Evolutionary conservation across 2,329 filamentous ascomycete genomes (phyloP).

Genomic region (Cytospora piceae): DNA sequence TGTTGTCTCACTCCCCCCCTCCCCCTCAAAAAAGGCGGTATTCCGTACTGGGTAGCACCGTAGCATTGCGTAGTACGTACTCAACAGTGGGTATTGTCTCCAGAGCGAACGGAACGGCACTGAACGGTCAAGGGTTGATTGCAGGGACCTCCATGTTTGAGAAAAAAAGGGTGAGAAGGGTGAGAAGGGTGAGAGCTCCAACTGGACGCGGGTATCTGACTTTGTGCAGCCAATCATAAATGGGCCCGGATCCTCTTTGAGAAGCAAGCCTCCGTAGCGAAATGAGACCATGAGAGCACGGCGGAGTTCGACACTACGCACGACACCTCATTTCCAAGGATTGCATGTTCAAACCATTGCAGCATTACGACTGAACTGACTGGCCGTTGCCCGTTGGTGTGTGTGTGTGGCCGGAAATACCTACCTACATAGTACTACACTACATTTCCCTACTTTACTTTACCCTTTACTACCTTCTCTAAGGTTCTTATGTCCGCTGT

Average conservation of each 20-base stretch:
- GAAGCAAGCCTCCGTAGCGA: slow-evolving; percentile 8
- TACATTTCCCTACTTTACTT: neutral
- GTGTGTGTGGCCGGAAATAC: neutral
- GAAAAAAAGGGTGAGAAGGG: neutral
- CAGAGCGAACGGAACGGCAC: slow-evolving; percentile 1
- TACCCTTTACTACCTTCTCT: neutral
- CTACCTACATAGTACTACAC: neutral
- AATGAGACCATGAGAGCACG: slow-evolving; percentile 1
- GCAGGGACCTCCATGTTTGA: neutral
- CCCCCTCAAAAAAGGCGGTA: neutral
- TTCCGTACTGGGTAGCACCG: neutral
- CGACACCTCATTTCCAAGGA: slow-evolving; percentile 2
- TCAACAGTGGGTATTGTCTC: neutral
- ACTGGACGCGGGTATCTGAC: slow-evolving; percentile 3
- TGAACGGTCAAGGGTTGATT: neutral
- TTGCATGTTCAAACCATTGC: neutral
- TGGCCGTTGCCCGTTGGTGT: too few relatives aligned
- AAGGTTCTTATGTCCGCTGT: neutral
- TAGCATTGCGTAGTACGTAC: neutral
- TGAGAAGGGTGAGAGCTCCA: neutral
- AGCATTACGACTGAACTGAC: slow-evolving; percentile 1
- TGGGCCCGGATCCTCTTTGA: neutral
- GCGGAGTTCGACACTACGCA: slow-evolving; percentile 8
- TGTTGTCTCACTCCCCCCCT: neutral
- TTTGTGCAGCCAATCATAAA: neutral